These are phyloP conservation scores for Aspergillus uvarum DNA, from an alignment of 2,329 filamentous ascomycete genomes.

Conservation along the genomic window DNA sequence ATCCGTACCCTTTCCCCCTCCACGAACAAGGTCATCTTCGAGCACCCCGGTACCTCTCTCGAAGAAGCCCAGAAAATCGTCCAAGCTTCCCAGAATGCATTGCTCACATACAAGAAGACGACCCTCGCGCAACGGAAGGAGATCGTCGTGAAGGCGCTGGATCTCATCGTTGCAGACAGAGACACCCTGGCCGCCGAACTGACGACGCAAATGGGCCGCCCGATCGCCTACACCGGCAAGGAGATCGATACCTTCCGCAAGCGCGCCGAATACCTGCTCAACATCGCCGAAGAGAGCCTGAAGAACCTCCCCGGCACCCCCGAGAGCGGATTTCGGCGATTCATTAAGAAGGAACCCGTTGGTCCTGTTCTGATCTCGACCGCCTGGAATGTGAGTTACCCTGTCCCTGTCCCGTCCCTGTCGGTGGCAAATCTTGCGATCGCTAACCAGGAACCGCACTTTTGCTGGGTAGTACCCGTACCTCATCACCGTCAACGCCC, in stretches of 20 bases:
- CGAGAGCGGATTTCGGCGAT: slow-evolving; percentile 83
- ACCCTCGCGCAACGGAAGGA: slow-evolving; percentile 69
- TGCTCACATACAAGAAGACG: slow-evolving; percentile 64
- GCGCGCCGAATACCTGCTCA: slow-evolving; percentile 78
- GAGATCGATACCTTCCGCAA: slow-evolving; percentile 81
- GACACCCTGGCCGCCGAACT: slow-evolving; percentile 78
- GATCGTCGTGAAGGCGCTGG: slow-evolving; percentile 78
- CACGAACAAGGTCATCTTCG: slow-evolving; percentile 80
- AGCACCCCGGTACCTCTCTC: slow-evolving; percentile 64
- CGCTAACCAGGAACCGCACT: not conserved
- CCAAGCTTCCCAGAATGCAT: slow-evolving; percentile 30
- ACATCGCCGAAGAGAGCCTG: slow-evolving; percentile 74
- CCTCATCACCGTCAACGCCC: slow-evolving; percentile 81
- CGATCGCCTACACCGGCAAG: slow-evolving; percentile 77
- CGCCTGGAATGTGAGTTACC: slow-evolving; percentile 74
- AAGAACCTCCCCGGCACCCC: slow-evolving; percentile 76
- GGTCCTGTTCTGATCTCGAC: slow-evolving; percentile 84
- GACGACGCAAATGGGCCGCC: slow-evolving; percentile 87
- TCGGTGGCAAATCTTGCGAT: not conserved
- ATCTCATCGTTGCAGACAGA: slow-evolving; percentile 65
- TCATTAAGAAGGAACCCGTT: slow-evolving; percentile 80
- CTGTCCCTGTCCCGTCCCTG: slow-evolving; percentile 16
- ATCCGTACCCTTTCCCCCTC: slow-evolving; percentile 75
- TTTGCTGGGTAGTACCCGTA: slow-evolving; percentile 71
- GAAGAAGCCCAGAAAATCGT: slow-evolving; percentile 25